These are phyloP conservation scores for Aspergillus ochraceoroseus DNA, from an alignment of 2,329 filamentous ascomycete species.

Conservation along the genomic window DNA sequence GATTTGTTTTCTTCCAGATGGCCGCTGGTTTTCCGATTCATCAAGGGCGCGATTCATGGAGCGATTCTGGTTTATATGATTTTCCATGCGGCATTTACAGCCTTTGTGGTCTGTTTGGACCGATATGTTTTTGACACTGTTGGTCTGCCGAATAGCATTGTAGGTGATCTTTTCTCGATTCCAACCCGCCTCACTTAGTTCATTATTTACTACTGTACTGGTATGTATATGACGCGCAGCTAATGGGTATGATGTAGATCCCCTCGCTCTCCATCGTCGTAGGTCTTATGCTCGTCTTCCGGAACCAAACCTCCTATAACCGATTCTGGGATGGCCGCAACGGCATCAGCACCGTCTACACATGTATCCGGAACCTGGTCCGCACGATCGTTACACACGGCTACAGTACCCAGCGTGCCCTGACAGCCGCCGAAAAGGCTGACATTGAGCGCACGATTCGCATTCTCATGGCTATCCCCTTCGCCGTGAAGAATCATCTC, in stretches of 20 bases:
- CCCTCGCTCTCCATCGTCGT: constrained; percentile 62
- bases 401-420: constrained; percentile 31
- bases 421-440: constrained; percentile 44
- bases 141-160: constrained; percentile 55
- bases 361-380: constrained; percentile 57
- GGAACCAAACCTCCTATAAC: constrained; percentile 61
- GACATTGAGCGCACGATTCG: constrained; percentile 58
- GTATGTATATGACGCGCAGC: neutral
- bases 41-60: constrained; percentile 59
- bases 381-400: constrained; percentile 52
- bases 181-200: neutral
- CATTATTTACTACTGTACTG: neutral
- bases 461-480: constrained; percentile 57
- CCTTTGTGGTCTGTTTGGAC: constrained; percentile 56
- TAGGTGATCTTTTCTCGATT: constrained; percentile 26
- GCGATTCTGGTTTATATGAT: constrained; percentile 55
- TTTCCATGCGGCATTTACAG: constrained; percentile 55
- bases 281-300: constrained; percentile 63
- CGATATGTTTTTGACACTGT: constrained; percentile 48
- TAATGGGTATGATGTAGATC: constrained; percentile 38
- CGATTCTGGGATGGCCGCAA: constrained; percentile 60
- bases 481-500: constrained; percentile 60
- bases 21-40: constrained; percentile 60
- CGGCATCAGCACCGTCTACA: constrained; percentile 54
- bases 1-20: constrained; percentile 48